Percentiles rank a stretch among this genome's conserved stretches.
These are phyloP conservation scores for Fabrea salina DNA, from an alignment of 169 alveolate genomes.

Conservation along the genomic window DNA sequence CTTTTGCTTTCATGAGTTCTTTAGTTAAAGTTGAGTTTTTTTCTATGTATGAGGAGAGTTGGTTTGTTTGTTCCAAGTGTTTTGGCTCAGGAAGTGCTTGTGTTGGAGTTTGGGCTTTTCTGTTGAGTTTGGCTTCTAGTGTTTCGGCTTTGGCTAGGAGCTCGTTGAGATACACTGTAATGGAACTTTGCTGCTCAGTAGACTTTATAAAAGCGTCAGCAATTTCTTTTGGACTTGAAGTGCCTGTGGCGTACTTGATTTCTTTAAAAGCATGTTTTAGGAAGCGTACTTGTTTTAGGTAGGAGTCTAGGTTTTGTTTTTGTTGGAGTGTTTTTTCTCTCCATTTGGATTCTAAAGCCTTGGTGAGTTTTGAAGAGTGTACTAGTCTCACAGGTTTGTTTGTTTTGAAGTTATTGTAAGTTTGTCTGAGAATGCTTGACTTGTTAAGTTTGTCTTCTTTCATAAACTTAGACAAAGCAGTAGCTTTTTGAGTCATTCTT, in stretches of 20 bases:
- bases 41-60: too few species aligned
- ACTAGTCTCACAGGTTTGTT: too few species aligned
- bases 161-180: constrained; percentile 62
- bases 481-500: too few species aligned
- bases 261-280: constrained; percentile 73
- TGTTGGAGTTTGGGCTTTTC: too few species aligned
- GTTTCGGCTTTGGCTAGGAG: constrained; percentile 64
- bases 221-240: constrained; percentile 66
- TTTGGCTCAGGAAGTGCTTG: too few species aligned
- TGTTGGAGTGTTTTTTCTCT: constrained; percentile 61
- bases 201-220: constrained; percentile 75
- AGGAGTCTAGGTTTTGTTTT: constrained; percentile 57
- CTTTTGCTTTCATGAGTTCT: neutral
- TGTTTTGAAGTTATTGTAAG: too few species aligned
- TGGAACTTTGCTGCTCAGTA: constrained; percentile 66
- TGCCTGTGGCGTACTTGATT: constrained; percentile 72
- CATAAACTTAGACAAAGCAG: too few species aligned
- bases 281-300: constrained; percentile 57
- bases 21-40: neutral
- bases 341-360: constrained; percentile 54
- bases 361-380: constrained; percentile 39
- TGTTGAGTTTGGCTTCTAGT: constrained; percentile 42
- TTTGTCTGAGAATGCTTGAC: too few species aligned
- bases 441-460: too few species aligned
- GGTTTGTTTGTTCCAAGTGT: too few species aligned